Percentiles rank a stretch among this genome's conserved stretches.
Conservation (phyloP, 805 yeast genomes). For the Saccharomyces paradoxus region DNA sequence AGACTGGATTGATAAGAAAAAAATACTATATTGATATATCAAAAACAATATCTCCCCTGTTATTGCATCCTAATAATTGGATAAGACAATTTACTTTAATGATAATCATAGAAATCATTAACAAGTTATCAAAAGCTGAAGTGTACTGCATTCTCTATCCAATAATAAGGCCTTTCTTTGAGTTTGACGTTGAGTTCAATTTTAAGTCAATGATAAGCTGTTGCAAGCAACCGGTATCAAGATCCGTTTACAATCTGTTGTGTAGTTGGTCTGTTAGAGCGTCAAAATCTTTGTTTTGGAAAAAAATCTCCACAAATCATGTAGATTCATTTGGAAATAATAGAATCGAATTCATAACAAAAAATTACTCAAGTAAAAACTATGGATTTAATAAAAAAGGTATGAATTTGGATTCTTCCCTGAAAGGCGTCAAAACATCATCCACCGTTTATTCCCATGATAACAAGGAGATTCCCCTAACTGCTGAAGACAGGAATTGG, state of each 20-base stretch:
- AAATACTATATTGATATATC: slow-evolving; percentile 49
- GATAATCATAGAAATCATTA: slow-evolving; percentile 54
- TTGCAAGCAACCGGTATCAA: slow-evolving; percentile 57
- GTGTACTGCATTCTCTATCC: slow-evolving; percentile 79
- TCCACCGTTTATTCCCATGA: slow-evolving; percentile 32
- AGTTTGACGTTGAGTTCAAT: slow-evolving; percentile 64
- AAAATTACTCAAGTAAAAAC: slow-evolving; percentile 21
- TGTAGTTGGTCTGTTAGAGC: slow-evolving; percentile 66
- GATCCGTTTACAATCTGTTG: slow-evolving; percentile 54
- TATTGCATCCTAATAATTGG: slow-evolving; percentile 83
- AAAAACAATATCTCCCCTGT: slow-evolving; percentile 43
- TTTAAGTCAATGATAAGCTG: slow-evolving; percentile 63
- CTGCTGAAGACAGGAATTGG: slow-evolving; percentile 65
- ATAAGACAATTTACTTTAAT: slow-evolving; percentile 61
- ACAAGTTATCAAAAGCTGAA: slow-evolving; percentile 65
- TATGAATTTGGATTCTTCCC: slow-evolving; percentile 8
- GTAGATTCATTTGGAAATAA: slow-evolving; percentile 41
- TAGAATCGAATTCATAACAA: slow-evolving; percentile 19
- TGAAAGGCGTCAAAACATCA: not conserved
- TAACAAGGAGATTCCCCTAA: slow-evolving; percentile 43
- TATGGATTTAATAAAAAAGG: slow-evolving; percentile 20
- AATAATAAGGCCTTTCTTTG: slow-evolving; percentile 63
- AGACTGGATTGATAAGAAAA: slow-evolving; percentile 47
- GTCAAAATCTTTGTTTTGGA: slow-evolving; percentile 74
- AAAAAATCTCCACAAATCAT: slow-evolving; percentile 34